phyloP scores from a whole-genome alignment of 2,329 filamentous ascomycete genomes.

The Cytospora mali region DNA sequence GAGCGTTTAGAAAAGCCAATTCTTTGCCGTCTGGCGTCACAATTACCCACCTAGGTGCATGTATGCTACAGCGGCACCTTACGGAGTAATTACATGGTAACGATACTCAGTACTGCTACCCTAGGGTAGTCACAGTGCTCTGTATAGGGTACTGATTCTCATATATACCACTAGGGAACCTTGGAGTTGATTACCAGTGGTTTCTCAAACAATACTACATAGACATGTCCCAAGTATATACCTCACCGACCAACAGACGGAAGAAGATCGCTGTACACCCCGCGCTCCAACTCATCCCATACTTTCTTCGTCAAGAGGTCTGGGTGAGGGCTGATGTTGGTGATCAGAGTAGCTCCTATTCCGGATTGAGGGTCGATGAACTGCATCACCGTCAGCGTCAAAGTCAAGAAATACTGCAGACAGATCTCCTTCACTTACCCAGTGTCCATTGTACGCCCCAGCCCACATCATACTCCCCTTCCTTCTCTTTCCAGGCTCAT shows the following conservation, averaged over 20 bases:
- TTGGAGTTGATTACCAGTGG: too few relatives aligned
- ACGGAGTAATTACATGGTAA: too few relatives aligned
- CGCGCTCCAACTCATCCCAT: conserved; percentile 44
- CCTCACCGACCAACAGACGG: conserved; percentile 1
- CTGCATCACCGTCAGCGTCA: conserved; percentile 24
- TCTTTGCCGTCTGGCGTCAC: too few relatives aligned
- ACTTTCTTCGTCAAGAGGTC: conserved; percentile 41
- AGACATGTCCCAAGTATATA: too few relatives aligned
- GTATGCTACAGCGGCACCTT: too few relatives aligned
- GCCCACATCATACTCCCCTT: conserved; percentile 49
- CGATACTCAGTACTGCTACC: too few relatives aligned
- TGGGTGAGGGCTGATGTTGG: conserved; percentile 43
- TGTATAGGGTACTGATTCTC: too few relatives aligned
- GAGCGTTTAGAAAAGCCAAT: too few relatives aligned
- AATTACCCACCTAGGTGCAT: too few relatives aligned
- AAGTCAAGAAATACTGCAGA: not conserved
- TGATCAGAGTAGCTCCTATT: conserved; percentile 44
- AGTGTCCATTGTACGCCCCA: conserved; percentile 46
- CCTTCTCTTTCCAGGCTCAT: conserved; percentile 43
- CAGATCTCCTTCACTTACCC: conserved; percentile 39
- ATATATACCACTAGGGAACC: too few relatives aligned
- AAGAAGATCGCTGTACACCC: conserved; percentile 40
- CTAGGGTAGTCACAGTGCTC: too few relatives aligned
- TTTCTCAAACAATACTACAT: too few relatives aligned
- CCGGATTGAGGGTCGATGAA: conserved; percentile 40